These are phyloP conservation scores for Salvia hispanica DNA, from an alignment of 257 asterid species.

Conservation along the genomic window DNA sequence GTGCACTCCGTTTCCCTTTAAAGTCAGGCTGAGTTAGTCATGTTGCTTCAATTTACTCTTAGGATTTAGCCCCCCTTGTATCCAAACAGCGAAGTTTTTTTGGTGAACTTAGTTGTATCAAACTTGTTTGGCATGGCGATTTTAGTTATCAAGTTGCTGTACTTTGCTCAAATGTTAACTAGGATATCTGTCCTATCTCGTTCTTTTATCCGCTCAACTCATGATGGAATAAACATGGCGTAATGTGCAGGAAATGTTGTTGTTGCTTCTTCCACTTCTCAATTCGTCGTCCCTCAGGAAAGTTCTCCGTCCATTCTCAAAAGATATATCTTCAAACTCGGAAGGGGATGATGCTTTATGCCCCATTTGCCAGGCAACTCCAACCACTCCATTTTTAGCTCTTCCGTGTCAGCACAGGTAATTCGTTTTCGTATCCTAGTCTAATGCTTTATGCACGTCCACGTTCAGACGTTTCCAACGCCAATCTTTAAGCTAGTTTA, in stretches of 20 bases:
- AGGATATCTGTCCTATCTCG: conserved; percentile 20
- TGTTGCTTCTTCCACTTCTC: conserved; percentile 90
- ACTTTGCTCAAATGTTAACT: background rate
- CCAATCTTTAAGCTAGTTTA: background rate
- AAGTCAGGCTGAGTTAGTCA: no score
- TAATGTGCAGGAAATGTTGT: conserved; percentile 77
- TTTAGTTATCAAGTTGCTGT: background rate
- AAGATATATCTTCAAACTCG: conserved; percentile 70
- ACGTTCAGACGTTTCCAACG: background rate
- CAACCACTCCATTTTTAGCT: conserved; percentile 86
- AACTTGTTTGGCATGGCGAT: background rate
- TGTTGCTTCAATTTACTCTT: no score
- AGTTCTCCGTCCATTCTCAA: conserved; percentile 77
- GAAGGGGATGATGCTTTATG: conserved; percentile 68
- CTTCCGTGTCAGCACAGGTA: conserved; percentile 97
- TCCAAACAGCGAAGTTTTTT: background rate
- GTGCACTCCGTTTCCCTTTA: background rate
- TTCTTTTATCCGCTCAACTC: conserved; percentile 9
- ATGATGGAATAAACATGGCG: conserved; percentile 28
- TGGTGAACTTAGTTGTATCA: background rate
- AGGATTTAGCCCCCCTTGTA: no score
- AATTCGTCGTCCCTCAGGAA: conserved; percentile 82
- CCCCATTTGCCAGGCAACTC: conserved; percentile 82
- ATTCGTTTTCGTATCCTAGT: background rate
- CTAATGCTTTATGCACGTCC: background rate